Conservation (phyloP, 129 eudicot species). For the Flaveria brownii region DNA sequence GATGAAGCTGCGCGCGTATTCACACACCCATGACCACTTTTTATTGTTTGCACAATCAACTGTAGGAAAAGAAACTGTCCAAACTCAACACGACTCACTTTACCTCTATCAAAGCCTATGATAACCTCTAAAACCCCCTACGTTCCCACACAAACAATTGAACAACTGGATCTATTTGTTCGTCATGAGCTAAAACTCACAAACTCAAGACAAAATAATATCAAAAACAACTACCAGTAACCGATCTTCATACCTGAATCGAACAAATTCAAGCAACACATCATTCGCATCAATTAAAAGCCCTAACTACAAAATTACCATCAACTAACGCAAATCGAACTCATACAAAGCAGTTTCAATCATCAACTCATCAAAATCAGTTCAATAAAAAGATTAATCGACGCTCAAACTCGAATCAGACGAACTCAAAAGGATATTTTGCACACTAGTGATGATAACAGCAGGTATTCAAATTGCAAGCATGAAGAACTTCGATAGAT, state of each 20-base stretch:
- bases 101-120: conserved; percentile 22
- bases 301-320: conserved; percentile 24
- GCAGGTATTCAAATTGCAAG: neutral
- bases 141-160: conserved; percentile 6
- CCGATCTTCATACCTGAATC: neutral
- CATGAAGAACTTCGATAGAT: neutral
- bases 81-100: conserved; percentile 29
- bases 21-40: neutral
- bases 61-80: conserved; percentile 26
- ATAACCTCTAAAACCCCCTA: neutral
- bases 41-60: conserved; percentile 26
- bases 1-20: neutral
- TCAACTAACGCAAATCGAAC: conserved; percentile 1
- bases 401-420: conserved; percentile 28
- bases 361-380: conserved; percentile 19
- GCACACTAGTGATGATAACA: neutral
- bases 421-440: neutral
- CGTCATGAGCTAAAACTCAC: neutral
- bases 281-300: conserved; percentile 18
- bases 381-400: neutral
- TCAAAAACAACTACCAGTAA: neutral
- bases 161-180: conserved; percentile 12
- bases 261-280: neutral
- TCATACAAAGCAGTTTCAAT: neutral
- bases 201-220: neutral